These are phyloP conservation scores for Cercospora sp. DNA, from an alignment of 2,329 filamentous ascomycete genomes.

Conservation along the genomic window DNA sequence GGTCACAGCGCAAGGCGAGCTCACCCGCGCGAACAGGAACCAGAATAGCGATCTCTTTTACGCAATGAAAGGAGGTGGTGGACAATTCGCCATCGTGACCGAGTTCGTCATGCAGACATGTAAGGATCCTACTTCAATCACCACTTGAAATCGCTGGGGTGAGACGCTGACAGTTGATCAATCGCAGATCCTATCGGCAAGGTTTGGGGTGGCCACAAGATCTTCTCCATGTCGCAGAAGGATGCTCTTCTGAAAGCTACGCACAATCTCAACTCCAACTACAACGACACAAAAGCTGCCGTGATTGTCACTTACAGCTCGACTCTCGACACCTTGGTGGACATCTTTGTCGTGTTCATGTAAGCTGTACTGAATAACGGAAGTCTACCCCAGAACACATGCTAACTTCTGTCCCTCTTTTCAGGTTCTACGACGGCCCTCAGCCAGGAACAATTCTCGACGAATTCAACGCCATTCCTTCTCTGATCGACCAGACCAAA, in stretches of 20 bases:
- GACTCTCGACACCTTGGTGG: conserved; percentile 45
- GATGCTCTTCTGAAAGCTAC: conserved; percentile 43
- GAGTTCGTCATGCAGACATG: conserved; percentile 37
- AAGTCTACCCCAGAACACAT: neutral
- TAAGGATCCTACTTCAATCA: neutral
- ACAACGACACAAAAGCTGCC: conserved; percentile 60
- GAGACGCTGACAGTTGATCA: neutral
- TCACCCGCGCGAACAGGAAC: conserved; percentile 29
- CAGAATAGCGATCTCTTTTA: conserved; percentile 33
- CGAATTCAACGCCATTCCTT: conserved; percentile 50
- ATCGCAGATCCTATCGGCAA: conserved; percentile 16
- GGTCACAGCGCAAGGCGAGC: conserved; percentile 30
- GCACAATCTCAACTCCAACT: conserved; percentile 57
- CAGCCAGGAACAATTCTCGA: conserved; percentile 52
- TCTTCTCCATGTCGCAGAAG: conserved; percentile 43
- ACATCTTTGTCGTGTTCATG: conserved; percentile 61
- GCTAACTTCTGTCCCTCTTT: neutral
- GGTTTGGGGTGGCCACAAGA: conserved; percentile 52
- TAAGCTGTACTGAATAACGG: neutral
- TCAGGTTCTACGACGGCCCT: conserved; percentile 52
- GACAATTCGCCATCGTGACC: conserved; percentile 41
- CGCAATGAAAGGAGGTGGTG: conserved; percentile 31
- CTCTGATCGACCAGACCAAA: conserved; percentile 23
- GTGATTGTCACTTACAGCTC: conserved; percentile 59
- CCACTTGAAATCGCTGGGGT: neutral